Evolutionary conservation across 306 rosid species (phyloP).

Genomic region (Corylus avellana): DNA sequence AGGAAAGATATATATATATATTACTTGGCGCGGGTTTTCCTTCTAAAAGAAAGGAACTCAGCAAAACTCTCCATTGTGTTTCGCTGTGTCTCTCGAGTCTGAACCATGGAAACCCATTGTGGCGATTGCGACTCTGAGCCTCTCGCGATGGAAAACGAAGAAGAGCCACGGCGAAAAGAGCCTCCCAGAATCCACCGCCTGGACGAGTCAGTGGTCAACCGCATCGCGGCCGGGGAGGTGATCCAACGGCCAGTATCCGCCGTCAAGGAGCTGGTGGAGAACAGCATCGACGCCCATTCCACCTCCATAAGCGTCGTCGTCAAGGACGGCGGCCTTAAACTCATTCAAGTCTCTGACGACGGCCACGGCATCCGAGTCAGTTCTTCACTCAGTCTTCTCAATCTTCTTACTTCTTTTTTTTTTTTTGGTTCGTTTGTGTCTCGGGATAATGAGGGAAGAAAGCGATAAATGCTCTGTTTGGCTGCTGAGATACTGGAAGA

Average conservation of each 20-base stretch:
- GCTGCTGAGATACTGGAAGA: not conserved
- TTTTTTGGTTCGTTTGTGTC: not conserved
- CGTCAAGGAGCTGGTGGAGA: conserved; percentile 86
- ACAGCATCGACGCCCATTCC: conserved; percentile 86
- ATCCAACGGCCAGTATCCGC: conserved; percentile 91
- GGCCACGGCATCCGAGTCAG: conserved; percentile 83
- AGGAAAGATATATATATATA: too few relatives aligned
- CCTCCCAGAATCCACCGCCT: conserved; percentile 83
- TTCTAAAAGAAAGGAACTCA: not conserved
- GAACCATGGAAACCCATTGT: conserved; percentile 1
- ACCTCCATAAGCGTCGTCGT: conserved; percentile 68
- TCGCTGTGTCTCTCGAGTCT: not conserved
- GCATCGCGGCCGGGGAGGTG: conserved; percentile 96
- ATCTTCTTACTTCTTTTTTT: not conserved
- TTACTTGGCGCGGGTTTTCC: not conserved
- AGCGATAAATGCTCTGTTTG: not conserved
- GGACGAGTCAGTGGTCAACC: conserved; percentile 76
- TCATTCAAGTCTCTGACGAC: conserved; percentile 91
- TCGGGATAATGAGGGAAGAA: not conserved
- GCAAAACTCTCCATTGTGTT: not conserved
- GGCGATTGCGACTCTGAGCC: conserved; percentile 6
- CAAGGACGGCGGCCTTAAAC: conserved; percentile 94
- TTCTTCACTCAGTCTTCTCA: conserved; percentile 1
- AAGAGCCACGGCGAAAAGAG: conserved; percentile 29
- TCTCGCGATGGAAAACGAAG: conserved; percentile 31